Percentiles rank a stretch among this genome's conserved stretches.
Conservation (phyloP, 495 filamentous ascomycete genomes). For the Podospora fimiseda region DNA sequence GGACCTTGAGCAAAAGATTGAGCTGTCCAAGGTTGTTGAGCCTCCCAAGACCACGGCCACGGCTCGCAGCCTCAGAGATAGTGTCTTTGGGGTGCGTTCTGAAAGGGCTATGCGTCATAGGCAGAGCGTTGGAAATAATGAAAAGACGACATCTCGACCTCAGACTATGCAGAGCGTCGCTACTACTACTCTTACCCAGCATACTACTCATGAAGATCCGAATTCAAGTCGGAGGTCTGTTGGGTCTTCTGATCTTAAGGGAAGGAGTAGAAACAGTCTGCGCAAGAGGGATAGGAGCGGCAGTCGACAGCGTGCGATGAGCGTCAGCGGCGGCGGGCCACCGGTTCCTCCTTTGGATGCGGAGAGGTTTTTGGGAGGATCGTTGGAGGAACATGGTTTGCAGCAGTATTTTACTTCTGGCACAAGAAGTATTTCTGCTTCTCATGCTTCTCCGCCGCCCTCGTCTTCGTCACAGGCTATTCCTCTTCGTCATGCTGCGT, state of each 20-base stretch:
- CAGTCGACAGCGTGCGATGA: conserved; percentile 32
- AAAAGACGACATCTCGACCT: conserved; percentile 22
- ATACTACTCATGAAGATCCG: conserved; percentile 33
- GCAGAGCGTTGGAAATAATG: conserved; percentile 24
- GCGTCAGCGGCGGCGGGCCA: conserved; percentile 24
- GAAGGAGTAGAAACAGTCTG: conserved; percentile 40
- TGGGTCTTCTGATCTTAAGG: conserved; percentile 30
- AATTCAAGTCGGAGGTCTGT: conserved; percentile 26
- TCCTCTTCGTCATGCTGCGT: conserved; percentile 3
- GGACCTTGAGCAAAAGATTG: conserved; percentile 35
- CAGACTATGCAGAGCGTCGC: conserved; percentile 38
- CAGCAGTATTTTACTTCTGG: conserved; percentile 31
- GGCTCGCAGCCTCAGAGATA: conserved; percentile 63
- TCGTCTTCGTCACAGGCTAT: background rate
- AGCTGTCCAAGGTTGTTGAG: conserved; percentile 11
- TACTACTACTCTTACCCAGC: conserved; percentile 32
- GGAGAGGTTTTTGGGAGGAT: conserved; percentile 33
- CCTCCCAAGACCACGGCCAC: conserved; percentile 68
- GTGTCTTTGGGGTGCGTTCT: conserved; percentile 59
- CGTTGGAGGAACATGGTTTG: conserved; percentile 29
- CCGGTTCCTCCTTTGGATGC: conserved; percentile 30
- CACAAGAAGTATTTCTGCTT: conserved; percentile 11
- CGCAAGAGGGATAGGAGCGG: conserved; percentile 39
- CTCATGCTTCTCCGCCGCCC: background rate
- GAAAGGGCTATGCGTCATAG: conserved; percentile 32